These are phyloP conservation scores for Extremus antarcticus DNA, from an alignment of 495 filamentous ascomycete genomes.

Conservation along the genomic window DNA sequence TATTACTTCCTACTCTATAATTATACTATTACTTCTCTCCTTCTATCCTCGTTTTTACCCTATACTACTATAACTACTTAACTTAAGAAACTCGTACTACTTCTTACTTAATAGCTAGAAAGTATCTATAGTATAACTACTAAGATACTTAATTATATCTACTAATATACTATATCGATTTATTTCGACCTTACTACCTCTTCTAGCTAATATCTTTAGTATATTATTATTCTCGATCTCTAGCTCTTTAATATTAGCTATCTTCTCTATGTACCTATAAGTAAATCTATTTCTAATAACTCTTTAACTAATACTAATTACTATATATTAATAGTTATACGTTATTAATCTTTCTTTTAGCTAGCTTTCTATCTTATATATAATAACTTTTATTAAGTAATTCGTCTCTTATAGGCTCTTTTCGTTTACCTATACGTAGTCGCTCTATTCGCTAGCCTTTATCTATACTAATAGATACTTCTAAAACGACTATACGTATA, in stretches of 20 bases:
- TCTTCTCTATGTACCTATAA: background rate
- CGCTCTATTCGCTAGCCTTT: background rate
- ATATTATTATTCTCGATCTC: conserved; percentile 1
- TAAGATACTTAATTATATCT: conserved; percentile 5
- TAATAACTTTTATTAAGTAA: background rate
- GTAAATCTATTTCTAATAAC: background rate
- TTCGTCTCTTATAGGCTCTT: conserved; percentile 2
- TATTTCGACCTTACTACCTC: conserved; percentile 1
- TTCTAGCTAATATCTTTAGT: conserved; percentile 1
- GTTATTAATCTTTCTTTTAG: background rate
- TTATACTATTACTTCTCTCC: background rate
- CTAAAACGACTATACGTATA: conserved; percentile 6
- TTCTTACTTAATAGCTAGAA: background rate
- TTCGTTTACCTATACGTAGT: conserved; percentile 4
- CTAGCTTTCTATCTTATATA: background rate
- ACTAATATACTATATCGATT: conserved; percentile 4
- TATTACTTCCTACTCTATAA: background rate
- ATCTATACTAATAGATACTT: background rate
- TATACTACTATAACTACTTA: background rate
- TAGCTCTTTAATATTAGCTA: conserved; percentile 1
- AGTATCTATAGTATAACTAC: conserved; percentile 1
- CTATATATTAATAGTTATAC: conserved; percentile 2
- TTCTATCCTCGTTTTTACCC: background rate
- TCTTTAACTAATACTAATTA: background rate
- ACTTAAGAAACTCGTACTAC: no score